Base-by-base conservation (phyloP, 192 early-diverging fungal species). In the Coemansia sp. region DNA sequence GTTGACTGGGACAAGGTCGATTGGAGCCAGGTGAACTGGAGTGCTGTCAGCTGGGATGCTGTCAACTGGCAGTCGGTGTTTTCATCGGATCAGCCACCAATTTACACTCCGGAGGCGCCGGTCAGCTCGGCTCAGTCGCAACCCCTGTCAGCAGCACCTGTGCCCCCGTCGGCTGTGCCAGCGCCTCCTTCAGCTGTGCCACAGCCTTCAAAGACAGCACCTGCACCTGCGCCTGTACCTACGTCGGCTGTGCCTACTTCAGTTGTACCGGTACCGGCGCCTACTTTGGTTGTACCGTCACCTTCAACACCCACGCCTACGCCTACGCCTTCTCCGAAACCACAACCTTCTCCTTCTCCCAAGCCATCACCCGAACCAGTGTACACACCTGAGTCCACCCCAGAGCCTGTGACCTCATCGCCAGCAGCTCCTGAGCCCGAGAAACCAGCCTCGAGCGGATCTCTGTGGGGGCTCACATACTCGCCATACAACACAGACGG, bases 401-500 rank as follows among this genome's bases (percentile, higher is more conserved):
- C 20, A 5, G 51, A 62, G 49, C 50, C 49, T 6, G 60, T 23
- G 21, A 23, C 60, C 12, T 50, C 24, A 21, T 18, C 59, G 7
- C 24, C 64, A 12, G 48, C 42, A n/a, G 42, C 46, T 4, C 24
- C 38, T 11, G 54, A 57, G 26, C 57, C 65, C 10, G n/a, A 25
- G 6, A 37, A 59, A 3, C 18, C 49, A 31, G 11, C 54, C 6
- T 49, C 56, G 15, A 52, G 69, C 7, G 40, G 57, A 38, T 18
- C 48, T 7, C 66, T 81, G 52, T 81, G 78, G 78, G 78, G 78
- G 1, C 64, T 75, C 37, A 68, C 53, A 8, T 81, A 74, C 55
- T 75, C 78, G 4, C 78, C 78, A 3, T 81, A 81, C 60, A 81
- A 81, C 58, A 59, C 38, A 10, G 78, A 81, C 23, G 73, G 73